Evolutionary conservation across 805 yeast species (phyloP), one percentile per base, ranked within the genome.

Genomic region (Saccharomyces kudriavzevii): DNA sequence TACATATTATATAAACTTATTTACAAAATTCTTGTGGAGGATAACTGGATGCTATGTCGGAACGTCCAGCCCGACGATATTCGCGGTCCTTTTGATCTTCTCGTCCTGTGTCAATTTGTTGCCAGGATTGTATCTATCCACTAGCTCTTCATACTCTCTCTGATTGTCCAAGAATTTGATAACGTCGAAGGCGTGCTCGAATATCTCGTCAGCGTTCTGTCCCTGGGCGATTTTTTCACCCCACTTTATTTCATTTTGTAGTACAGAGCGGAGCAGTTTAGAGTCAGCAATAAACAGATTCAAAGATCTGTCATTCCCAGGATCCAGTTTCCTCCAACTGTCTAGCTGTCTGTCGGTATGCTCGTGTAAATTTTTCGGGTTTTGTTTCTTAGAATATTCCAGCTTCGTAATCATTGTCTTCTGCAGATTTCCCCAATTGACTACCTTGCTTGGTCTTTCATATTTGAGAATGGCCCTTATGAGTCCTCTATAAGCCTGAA

Each of bases 71-170:
- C 99, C 99, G n/a, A 92, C 99, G 58, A 84, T 79, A 53, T 84
- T 78, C 5, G 98, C 99, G 1, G 96, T 86, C 65, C 79, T 80
- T 61, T 83, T 76, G 27, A 92, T 84, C 53, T 85, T 83, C 56
- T 92, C 97, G 50, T 79, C 79, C 63, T 87, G 96, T 26, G 83
- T 78, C 82, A 86, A 80, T 26, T 81, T 81, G 56, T 85, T 74
- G 2, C 96, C 94, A 2, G 96, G 92, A 63, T 91, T 89, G 70
- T 92, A 94, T 60, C 96, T 78, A 60, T 87, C 94, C 47, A 91
- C 74, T 49, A 92, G 75, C 58, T 84, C 91, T 56, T 81, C 82
- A 70, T 89, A 92, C 11, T 76, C 81, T 58, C 94, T 76, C 69
- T 92, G 97, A 57, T 84, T 81, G 50, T 76, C 74, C 51, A 92